phyloP scores from a whole-genome alignment of 805 yeast species.

The Candida sanyiensis region DNA sequence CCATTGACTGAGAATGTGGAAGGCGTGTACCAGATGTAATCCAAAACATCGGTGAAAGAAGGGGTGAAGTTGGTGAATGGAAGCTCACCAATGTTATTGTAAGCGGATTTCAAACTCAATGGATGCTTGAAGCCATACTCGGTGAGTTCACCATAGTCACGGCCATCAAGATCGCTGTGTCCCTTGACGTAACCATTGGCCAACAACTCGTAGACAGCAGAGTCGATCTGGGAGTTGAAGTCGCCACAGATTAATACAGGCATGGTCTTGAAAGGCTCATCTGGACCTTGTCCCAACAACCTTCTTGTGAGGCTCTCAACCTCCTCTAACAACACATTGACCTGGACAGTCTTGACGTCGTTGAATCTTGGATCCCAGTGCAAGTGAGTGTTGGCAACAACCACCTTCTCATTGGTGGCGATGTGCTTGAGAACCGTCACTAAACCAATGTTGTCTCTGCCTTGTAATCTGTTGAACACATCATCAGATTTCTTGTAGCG shows the following conservation, averaged over 20 bases:
- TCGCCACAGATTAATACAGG: conserved; percentile 93
- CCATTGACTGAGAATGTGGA: conserved; percentile 78
- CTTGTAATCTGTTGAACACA: conserved; percentile 91
- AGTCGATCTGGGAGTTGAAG: conserved; percentile 79
- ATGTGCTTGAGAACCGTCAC: conserved; percentile 68
- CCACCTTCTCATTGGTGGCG: conserved; percentile 62
- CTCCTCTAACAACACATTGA: conserved; percentile 86
- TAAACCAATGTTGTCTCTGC: conserved; percentile 88
- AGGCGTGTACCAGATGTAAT: conserved; percentile 93
- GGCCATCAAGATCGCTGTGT: conserved; percentile 77
- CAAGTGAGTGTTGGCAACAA: conserved; percentile 86
- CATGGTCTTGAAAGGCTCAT: conserved; percentile 46
- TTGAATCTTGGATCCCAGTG: conserved; percentile 98
- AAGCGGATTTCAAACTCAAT: conserved; percentile 79
- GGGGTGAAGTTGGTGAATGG: conserved; percentile 96
- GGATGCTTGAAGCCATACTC: conserved; percentile 82
- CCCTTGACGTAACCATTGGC: conserved; percentile 73
- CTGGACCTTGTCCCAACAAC: conserved; percentile 30
- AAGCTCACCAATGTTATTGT: conserved; percentile 77
- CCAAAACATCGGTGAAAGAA: conserved; percentile 86
- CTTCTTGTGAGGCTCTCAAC: conserved; percentile 56
- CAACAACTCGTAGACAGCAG: conserved; percentile 90
- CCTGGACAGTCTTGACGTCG: conserved; percentile 95
- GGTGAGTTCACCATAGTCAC: conserved; percentile 88
- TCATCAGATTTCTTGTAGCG: conserved; percentile 91